A percentile compares a stretch with the other conserved stretches of the same genome.
Evolutionary conservation across 2,329 filamentous ascomycete genomes (phyloP).

Genomic region (Venturia pyrina): DNA sequence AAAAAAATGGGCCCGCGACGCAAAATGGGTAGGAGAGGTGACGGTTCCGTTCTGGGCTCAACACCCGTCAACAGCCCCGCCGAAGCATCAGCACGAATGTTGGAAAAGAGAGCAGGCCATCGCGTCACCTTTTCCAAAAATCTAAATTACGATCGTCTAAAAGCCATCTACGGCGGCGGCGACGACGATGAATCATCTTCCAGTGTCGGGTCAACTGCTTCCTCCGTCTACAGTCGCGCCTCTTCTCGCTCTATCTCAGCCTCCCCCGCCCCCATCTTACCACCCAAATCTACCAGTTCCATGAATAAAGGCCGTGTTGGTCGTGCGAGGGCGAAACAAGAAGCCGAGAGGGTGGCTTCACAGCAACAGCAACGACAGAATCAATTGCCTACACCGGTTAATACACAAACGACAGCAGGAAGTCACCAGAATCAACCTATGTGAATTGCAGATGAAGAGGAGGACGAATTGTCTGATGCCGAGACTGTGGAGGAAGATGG

Average conservation of each 20-base stretch:
- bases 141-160: constrained; percentile 38
- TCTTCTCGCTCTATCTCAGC: background rate
- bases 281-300: constrained; percentile 8
- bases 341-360: constrained; percentile 17
- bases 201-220: background rate
- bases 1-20: constrained; percentile 31
- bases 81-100: constrained; percentile 35
- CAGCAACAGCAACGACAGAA: background rate
- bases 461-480: constrained; percentile 7
- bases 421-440: background rate
- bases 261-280: background rate
- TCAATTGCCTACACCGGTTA: background rate
- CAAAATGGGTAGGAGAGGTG: constrained; percentile 17
- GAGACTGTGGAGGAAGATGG: constrained; percentile 8
- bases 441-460: background rate
- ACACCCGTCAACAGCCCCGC: constrained; percentile 30
- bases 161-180: constrained; percentile 26
- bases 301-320: constrained; percentile 13
- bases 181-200: background rate
- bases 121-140: constrained; percentile 30
- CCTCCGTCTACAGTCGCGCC: background rate
- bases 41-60: constrained; percentile 32
- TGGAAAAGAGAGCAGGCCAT: constrained; percentile 30
- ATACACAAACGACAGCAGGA: background rate
- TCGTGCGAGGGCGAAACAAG: constrained; percentile 17